These are phyloP conservation scores for Aspergillus flavus DNA, from an alignment of 2,329 filamentous ascomycete species.

Conservation along the genomic window DNA sequence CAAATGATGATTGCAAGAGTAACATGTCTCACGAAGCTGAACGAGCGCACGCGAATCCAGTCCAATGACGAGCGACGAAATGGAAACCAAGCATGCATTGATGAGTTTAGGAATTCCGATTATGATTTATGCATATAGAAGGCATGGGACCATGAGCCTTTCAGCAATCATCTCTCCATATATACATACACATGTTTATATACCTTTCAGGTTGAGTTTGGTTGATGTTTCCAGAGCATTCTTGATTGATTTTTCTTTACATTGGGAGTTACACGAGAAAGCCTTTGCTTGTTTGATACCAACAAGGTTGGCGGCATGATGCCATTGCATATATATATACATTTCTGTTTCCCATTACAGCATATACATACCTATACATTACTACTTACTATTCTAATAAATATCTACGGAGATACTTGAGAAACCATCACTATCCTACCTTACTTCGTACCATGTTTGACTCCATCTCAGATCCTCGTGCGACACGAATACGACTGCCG, in stretches of 20 bases:
- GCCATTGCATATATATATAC: background rate
- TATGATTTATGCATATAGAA: conserved; percentile 22
- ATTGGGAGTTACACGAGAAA: background rate
- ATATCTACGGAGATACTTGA: background rate
- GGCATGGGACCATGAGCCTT: conserved; percentile 3
- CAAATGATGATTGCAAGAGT: conserved; percentile 8
- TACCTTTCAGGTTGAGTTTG: background rate
- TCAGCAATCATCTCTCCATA: background rate
- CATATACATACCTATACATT: background rate
- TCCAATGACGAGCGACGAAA: conserved; percentile 8
- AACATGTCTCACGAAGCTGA: conserved; percentile 13
- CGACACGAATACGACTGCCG: conserved; percentile 2
- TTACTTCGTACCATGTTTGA: background rate
- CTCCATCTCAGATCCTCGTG: background rate
- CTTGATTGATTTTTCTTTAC: background rate
- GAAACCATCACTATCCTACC: background rate
- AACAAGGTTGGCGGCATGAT: background rate
- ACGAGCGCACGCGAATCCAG: conserved; percentile 9
- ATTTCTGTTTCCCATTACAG: background rate
- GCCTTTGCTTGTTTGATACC: background rate
- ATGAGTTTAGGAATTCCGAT: conserved; percentile 5
- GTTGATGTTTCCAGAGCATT: background rate
- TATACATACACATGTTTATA: background rate
- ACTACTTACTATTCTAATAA: background rate
- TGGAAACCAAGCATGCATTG: conserved; percentile 13